Evolutionary conservation across 108 stramenopile genomes (phyloP).

Genomic region (Cyclostephanos tholiformis): DNA sequence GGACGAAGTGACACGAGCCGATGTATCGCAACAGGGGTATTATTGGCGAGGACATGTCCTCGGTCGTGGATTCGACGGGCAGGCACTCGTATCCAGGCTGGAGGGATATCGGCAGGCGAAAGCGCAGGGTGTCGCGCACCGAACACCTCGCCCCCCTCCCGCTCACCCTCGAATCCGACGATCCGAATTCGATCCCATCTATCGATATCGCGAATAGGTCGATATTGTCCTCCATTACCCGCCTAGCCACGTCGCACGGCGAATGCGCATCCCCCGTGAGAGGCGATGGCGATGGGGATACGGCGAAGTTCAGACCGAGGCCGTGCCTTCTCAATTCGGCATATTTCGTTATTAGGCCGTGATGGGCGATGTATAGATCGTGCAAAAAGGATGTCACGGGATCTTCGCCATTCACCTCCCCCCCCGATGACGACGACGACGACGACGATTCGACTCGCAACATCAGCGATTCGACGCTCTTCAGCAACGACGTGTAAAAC

Average conservation of each 20-base stretch:
- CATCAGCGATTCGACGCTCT: conserved; percentile 46
- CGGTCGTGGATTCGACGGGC: conserved; percentile 21
- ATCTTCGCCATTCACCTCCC: conserved; percentile 28
- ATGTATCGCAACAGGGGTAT: conserved; percentile 76
- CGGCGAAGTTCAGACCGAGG: conserved; percentile 31
- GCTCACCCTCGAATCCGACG: conserved; percentile 27
- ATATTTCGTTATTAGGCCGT: conserved; percentile 28
- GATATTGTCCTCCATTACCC: conserved; percentile 45
- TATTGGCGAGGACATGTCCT: conserved; percentile 62
- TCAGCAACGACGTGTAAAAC: conserved; percentile 75
- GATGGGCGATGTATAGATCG: conserved; percentile 29
- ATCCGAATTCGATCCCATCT: conserved; percentile 42
- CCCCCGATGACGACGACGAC: conserved; percentile 2
- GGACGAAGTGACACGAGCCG: conserved; percentile 65
- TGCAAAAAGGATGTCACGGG: conserved; percentile 46
- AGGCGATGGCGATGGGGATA: not conserved
- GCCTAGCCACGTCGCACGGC: conserved; percentile 33
- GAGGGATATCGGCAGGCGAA: conserved; percentile 34
- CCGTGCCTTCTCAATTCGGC: conserved; percentile 38
- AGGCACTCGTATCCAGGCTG: conserved; percentile 52
- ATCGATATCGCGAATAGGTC: conserved; percentile 33
- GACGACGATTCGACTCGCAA: conserved; percentile 13
- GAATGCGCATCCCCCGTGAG: conserved; percentile 4
- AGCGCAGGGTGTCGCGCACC: conserved; percentile 30
- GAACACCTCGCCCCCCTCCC: not conserved